These are phyloP conservation scores for Hansfordia pulvinata DNA, from an alignment of 2,329 filamentous ascomycete genomes.

Conservation along the genomic window DNA sequence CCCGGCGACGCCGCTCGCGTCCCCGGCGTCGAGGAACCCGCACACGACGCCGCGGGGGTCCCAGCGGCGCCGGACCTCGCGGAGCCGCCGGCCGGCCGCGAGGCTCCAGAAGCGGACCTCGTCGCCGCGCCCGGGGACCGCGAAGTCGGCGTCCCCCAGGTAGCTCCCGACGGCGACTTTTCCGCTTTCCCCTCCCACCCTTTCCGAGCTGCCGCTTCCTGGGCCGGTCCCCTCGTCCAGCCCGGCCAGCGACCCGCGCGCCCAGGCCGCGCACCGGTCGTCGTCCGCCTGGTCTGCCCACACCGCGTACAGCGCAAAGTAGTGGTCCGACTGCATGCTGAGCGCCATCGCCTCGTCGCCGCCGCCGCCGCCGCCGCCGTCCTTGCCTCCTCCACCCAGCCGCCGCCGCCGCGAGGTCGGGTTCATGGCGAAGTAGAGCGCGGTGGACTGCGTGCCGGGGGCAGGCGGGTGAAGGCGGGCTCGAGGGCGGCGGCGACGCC, in stretches of 20 bases:
- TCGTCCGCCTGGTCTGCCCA: slow-evolving; percentile 34
- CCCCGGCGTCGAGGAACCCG: slow-evolving; percentile 31
- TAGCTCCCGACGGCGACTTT: slow-evolving; percentile 36
- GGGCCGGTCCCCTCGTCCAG: too few relatives aligned
- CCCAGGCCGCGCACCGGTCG: slow-evolving; percentile 26
- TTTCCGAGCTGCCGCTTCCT: too few relatives aligned
- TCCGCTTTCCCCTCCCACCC: too few relatives aligned
- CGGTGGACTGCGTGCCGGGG: slow-evolving; percentile 26
- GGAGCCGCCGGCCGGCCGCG: slow-evolving; percentile 24
- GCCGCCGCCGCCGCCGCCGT: too few relatives aligned
- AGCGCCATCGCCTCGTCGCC: too few relatives aligned
- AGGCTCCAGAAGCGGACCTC: slow-evolving; percentile 34
- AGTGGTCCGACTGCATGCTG: slow-evolving; percentile 40
- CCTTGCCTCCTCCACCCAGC: too few relatives aligned
- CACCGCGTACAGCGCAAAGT: slow-evolving; percentile 37
- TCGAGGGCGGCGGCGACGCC: slow-evolving; percentile 30
- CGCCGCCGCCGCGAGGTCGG: slow-evolving; percentile 27
- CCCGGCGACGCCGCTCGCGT: slow-evolving; percentile 25
- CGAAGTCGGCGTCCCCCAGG: slow-evolving; percentile 40
- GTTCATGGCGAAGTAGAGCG: slow-evolving; percentile 36
- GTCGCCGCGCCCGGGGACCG: slow-evolving; percentile 26
- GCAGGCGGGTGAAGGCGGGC: slow-evolving; percentile 30
- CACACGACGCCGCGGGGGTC: slow-evolving; percentile 25
- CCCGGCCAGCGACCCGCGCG: slow-evolving; percentile 22
- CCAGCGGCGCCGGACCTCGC: slow-evolving; percentile 26